These are phyloP conservation scores for Suillus tomentosus DNA, from an alignment of 768 basidiomycete genomes.

Conservation along the genomic window DNA sequence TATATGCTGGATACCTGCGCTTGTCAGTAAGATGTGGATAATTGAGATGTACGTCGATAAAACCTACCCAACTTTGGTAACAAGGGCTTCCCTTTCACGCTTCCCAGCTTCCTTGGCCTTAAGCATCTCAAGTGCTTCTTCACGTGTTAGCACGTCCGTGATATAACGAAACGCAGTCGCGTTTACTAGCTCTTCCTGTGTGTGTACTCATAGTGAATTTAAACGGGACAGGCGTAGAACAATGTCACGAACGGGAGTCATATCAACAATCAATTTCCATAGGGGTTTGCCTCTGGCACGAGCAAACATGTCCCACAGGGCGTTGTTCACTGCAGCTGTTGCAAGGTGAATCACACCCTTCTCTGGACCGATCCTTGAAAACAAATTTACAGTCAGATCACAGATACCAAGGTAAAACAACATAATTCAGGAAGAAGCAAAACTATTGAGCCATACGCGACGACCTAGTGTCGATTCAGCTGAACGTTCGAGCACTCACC, in stretches of 20 bases:
- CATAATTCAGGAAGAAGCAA: not conserved
- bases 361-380: slow-evolving; percentile 82
- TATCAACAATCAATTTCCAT: slow-evolving; percentile 93
- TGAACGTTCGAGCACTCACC: slow-evolving; percentile 47
- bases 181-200: slow-evolving; percentile 74
- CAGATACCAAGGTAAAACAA: not conserved
- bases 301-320: slow-evolving; percentile 93
- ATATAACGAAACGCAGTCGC: slow-evolving; percentile 87
- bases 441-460: not conserved
- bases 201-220: not conserved
- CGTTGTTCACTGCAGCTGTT: slow-evolving; percentile 86
- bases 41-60: not conserved
- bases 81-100: slow-evolving; percentile 74
- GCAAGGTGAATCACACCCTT: slow-evolving; percentile 96
- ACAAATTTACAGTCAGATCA: not conserved
- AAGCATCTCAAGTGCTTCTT: slow-evolving; percentile 85
- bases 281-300: slow-evolving; percentile 79
- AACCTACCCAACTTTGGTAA: slow-evolving; percentile 64
- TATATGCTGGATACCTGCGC: slow-evolving; percentile 86
- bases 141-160: slow-evolving; percentile 88
- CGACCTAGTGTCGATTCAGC: not conserved
- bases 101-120: slow-evolving; percentile 77
- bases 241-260: slow-evolving; percentile 61
- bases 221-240: not conserved
- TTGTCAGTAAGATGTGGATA: not conserved